Conservation (phyloP, 495 filamentous ascomycete genomes). For the Parmelia sp. region DNA sequence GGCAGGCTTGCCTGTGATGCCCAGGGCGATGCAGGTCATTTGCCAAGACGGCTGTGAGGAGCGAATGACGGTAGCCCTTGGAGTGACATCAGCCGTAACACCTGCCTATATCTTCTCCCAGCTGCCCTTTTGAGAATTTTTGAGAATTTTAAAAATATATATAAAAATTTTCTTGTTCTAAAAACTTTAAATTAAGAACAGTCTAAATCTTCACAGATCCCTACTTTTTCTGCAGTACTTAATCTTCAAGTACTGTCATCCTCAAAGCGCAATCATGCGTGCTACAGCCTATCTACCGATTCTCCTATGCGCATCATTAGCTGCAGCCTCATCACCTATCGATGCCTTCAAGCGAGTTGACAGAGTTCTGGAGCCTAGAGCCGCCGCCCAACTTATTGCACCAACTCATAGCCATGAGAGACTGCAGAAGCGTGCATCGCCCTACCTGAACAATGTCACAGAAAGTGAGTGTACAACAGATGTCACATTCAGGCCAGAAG, state of each 20-base stretch:
- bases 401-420: neutral
- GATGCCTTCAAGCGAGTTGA: conserved; percentile 12
- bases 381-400: neutral
- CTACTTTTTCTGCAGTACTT: neutral
- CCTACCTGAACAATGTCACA: neutral
- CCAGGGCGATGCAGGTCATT: neutral
- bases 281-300: neutral
- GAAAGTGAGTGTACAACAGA: neutral
- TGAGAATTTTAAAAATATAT: no score
- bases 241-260: neutral
- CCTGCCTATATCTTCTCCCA: neutral
- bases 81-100: neutral
- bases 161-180: no score
- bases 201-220: neutral
- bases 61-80: neutral
- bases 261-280: neutral
- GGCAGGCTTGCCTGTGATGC: neutral
- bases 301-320: conserved; percentile 4
- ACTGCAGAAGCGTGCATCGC: conserved; percentile 10
- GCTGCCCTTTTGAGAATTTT: no score
- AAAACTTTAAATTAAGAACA: no score
- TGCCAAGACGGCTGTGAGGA: neutral
- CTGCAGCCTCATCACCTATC: neutral
- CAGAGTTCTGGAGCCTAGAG: neutral
- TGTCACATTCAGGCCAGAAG: no score